Evolutionary conservation across 2,329 filamentous ascomycete species (phyloP).

Genomic region (Calonectria montana): DNA sequence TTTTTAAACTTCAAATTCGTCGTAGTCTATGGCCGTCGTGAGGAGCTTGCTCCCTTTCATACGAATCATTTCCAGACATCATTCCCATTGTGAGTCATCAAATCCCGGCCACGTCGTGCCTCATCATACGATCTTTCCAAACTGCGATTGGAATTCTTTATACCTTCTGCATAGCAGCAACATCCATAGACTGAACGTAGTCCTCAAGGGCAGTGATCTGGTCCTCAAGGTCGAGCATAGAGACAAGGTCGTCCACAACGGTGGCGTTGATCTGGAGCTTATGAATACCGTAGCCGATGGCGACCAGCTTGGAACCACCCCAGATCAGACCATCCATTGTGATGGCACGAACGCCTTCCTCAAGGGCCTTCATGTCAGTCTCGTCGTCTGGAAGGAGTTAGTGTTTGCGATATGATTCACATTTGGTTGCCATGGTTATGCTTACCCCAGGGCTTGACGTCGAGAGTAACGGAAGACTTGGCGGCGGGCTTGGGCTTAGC

Average conservation of each 20-base stretch:
- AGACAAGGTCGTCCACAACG: slow-evolving; percentile 97
- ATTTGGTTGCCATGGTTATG: slow-evolving; percentile 34
- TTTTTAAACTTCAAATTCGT: slow-evolving; percentile 34
- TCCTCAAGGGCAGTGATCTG: slow-evolving; percentile 88
- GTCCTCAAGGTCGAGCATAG: slow-evolving; percentile 86
- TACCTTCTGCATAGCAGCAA: slow-evolving; percentile 93
- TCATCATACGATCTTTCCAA: slow-evolving; percentile 44
- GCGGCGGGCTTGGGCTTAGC: slow-evolving; percentile 90
- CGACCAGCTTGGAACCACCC: slow-evolving; percentile 89
- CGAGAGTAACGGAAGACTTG: slow-evolving; percentile 95
- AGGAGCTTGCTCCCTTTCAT: slow-evolving; percentile 38
- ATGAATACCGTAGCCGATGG: slow-evolving; percentile 97
- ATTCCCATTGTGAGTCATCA: slow-evolving; percentile 41
- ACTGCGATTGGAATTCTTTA: slow-evolving; percentile 60
- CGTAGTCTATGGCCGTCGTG: slow-evolving; percentile 37
- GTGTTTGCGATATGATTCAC: slow-evolving; percentile 12
- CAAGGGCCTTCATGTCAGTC: slow-evolving; percentile 88
- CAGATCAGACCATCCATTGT: slow-evolving; percentile 95
- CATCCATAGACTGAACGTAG: slow-evolving; percentile 93
- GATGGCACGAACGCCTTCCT: slow-evolving; percentile 83
- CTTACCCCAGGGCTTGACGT: slow-evolving; percentile 99
- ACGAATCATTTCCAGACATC: slow-evolving; percentile 39
- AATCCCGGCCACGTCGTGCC: slow-evolving; percentile 45
- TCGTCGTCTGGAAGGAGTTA: slow-evolving; percentile 76
- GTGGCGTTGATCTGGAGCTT: slow-evolving; percentile 99